Conservation (phyloP, 176 grass and related monocot genomes). For the Hyparrhenia diplandra region DNA sequence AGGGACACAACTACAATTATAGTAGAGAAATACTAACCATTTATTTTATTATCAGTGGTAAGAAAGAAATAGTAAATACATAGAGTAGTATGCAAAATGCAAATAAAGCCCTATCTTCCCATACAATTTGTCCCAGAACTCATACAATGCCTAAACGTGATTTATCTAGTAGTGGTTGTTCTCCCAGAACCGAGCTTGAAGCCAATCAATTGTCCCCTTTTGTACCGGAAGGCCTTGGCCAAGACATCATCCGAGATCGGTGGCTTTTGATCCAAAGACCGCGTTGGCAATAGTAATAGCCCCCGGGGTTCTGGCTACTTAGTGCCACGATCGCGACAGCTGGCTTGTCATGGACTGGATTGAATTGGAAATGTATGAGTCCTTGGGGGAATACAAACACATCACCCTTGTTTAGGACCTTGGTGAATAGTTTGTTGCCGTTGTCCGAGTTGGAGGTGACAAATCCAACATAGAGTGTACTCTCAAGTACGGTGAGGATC, state of each 20-base stretch:
- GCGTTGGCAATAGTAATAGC: not conserved
- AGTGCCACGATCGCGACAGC: not conserved
- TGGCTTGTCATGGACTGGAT: not conserved
- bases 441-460: conserved; percentile 27
- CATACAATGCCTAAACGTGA: not conserved
- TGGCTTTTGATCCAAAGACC: not conserved
- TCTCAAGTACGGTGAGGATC: conserved; percentile 21
- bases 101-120: no score
- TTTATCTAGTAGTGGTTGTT: not conserved
- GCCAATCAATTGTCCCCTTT: conserved; percentile 10
- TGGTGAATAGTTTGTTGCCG: not conserved
- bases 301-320: not conserved
- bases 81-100: no score
- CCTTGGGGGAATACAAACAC: not conserved
- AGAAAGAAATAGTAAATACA: no score
- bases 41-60: no score
- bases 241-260: not conserved
- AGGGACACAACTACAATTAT: no score
- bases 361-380: conserved; percentile 5
- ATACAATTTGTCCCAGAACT: no score
- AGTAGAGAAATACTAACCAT: no score
- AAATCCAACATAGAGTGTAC: conserved; percentile 39
- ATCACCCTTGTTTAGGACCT: not conserved
- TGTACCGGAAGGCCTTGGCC: not conserved
- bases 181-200: conserved; percentile 34